Evolutionary conservation across 371 early-diverging fungal genomes (phyloP).

Genomic region (Apophysomyces variabilis): DNA sequence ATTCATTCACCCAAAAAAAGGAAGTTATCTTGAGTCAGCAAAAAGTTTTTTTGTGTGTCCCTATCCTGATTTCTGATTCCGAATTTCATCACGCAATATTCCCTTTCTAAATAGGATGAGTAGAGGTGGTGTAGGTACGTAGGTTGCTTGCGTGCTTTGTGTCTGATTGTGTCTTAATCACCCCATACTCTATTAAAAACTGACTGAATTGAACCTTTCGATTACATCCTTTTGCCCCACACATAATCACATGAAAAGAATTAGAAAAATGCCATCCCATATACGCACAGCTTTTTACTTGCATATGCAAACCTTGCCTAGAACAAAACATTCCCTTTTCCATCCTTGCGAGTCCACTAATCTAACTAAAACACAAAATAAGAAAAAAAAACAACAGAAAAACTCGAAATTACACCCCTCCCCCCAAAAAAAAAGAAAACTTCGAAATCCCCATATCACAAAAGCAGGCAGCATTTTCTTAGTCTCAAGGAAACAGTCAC

Average conservation of each 20-base stretch:
- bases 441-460: background rate
- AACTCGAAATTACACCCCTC: too few relatives aligned
- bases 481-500: background rate
- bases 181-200: background rate
- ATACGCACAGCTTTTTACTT: slow-evolving; percentile 6
- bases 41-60: background rate
- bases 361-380: too few relatives aligned
- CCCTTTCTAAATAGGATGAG: slow-evolving; percentile 4
- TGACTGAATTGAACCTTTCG: background rate
- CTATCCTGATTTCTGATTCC: slow-evolving; percentile 10
- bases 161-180: background rate
- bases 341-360: too few relatives aligned
- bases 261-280: slow-evolving; percentile 8
- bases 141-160: too few relatives aligned
- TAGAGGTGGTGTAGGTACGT: too few relatives aligned
- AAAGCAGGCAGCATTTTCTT: background rate
- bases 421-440: too few relatives aligned
- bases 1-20: too few relatives aligned
- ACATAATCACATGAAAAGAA: slow-evolving; percentile 5
- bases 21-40: slow-evolving; percentile 4
- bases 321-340: background rate
- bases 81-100: slow-evolving; percentile 11
- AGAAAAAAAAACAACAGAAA: too few relatives aligned
- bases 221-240: background rate
- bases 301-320: too few relatives aligned